Base-by-base conservation (phyloP, 176 grass and related monocot species). In the Musa itinerans region DNA sequence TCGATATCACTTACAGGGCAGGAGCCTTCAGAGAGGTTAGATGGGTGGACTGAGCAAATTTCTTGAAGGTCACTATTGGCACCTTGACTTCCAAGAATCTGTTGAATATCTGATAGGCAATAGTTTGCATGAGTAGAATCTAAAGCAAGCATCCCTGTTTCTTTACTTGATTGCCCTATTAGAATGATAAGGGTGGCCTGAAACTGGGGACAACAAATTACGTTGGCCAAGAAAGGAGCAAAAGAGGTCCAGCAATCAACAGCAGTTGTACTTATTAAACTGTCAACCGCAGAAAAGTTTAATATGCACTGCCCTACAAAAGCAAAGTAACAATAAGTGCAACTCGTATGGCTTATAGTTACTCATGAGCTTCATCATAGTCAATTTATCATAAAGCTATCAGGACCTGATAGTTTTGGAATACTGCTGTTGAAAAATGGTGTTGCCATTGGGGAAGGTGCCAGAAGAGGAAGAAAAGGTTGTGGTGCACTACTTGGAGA, bases 181-280 rank as follows among this genome's bases (percentile, higher is more conserved):
- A 99, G 86, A 78, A 99, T 94, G 14, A 85, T 82, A 62, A 99
- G 80, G 16, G 82, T 98, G 11, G 95, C 88, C 78, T 93, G 86
- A 8, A 98, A 86, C 86, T 98, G 95, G 1, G 95, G 95, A 70
- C 95, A 98, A 70, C 95, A 98, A 50, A 98, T 91, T 59, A 98
- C 94, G 76, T 98, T 98, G 12, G 94, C 94, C 52, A 98, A 77
- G 80, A 85, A 93, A 19, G 90, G 94, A 11, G 94, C 94, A 20
- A 98, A 98, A 0, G 86, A 81, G 48, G 85, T 74, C 43, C 90
- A 87, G 75, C 94, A 98, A 73, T 93, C 94, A 73, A 90, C 87
- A 1, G 94, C 90, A 1, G 94, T 98, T 21, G 88, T 98, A 52
- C 78, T 89, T 64, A 98, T 83, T 53, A 93, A 62, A 9, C 79